phyloP scores from a whole-genome alignment of 495 filamentous ascomycete genomes.

The Hyaloscypha hepaticicola region DNA sequence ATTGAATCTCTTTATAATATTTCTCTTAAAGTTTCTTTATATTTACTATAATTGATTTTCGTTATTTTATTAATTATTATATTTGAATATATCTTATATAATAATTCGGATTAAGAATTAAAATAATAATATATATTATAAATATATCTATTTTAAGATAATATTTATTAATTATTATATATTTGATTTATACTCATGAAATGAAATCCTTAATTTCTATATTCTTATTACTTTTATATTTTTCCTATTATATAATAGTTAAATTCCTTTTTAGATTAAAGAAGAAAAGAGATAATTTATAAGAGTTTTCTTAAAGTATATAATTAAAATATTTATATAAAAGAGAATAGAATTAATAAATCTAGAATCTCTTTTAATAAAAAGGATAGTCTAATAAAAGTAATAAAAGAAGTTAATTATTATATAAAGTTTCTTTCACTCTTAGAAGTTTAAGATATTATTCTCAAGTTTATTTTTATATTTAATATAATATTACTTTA shows the following conservation, averaged over 20 bases:
- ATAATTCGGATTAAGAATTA: constrained; percentile 1
- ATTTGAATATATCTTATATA: constrained; percentile 3
- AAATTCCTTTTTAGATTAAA: too few species aligned
- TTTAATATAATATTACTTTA: too few species aligned
- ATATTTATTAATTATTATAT: not conserved
- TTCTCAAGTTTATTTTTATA: not conserved
- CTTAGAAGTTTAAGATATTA: too few species aligned
- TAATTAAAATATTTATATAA: too few species aligned
- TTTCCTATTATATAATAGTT: too few species aligned
- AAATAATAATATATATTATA: not conserved
- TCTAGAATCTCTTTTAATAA: too few species aligned
- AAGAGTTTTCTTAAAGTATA: too few species aligned
- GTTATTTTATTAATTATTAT: not conserved
- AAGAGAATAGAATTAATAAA: too few species aligned
- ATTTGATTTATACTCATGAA: not conserved
- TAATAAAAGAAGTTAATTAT: too few species aligned
- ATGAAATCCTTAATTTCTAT: not conserved
- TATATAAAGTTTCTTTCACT: not conserved
- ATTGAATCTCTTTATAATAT: not conserved
- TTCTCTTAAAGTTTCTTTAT: constrained; percentile 4
- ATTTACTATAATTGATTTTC: not conserved
- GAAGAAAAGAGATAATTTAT: too few species aligned
- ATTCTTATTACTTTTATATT: too few species aligned
- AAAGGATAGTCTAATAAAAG: too few species aligned
- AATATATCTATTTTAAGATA: not conserved